A percentile compares a stretch with the other conserved stretches of the same genome.
These are phyloP conservation scores for Sporothrix mexicana DNA, from an alignment of 2,329 filamentous ascomycete genomes.

Conservation along the genomic window DNA sequence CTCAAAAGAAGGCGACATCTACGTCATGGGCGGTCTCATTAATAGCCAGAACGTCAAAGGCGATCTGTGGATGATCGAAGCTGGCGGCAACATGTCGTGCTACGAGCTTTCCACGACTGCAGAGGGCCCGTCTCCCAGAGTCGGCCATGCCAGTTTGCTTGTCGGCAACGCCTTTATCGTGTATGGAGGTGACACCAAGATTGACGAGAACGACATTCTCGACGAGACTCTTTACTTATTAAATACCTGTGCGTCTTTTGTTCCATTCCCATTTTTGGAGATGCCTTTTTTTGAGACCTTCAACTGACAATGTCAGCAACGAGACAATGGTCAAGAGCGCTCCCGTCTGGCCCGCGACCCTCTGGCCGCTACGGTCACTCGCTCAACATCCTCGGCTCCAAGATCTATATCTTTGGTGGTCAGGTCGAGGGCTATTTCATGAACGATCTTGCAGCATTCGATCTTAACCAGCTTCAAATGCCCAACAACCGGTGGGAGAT, in stretches of 20 bases:
- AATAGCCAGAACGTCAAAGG: conserved; percentile 95
- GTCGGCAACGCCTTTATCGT: conserved; percentile 99
- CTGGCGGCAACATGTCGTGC: conserved; percentile 83
- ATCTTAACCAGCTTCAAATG: conserved; percentile 91
- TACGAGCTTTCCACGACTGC: conserved; percentile 90
- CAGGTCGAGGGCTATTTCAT: conserved; percentile 98
- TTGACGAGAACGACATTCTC: conserved; percentile 86
- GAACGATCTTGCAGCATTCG: conserved; percentile 95
- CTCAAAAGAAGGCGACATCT: conserved; percentile 96
- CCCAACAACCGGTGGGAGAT: conserved; percentile 94
- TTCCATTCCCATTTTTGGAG: too few relatives aligned
- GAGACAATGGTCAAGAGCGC: conserved; percentile 94
- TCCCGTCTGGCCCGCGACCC: conserved; percentile 84
- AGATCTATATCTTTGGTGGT: conserved; percentile 96
- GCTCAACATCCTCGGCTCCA: conserved; percentile 93
- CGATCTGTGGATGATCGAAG: conserved; percentile 97
- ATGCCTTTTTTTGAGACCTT: not conserved
- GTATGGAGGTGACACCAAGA: conserved; percentile 97
- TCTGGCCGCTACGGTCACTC: conserved; percentile 95
- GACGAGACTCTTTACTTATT: conserved; percentile 96
- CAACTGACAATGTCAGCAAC: conserved; percentile 67
- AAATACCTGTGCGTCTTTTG: conserved; percentile 80
- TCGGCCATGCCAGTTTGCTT: conserved; percentile 90
- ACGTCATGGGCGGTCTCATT: conserved; percentile 95
- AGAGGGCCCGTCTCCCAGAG: conserved; percentile 91